Conservation (phyloP, 495 filamentous ascomycete species). For the Penicillium angulare region DNA sequence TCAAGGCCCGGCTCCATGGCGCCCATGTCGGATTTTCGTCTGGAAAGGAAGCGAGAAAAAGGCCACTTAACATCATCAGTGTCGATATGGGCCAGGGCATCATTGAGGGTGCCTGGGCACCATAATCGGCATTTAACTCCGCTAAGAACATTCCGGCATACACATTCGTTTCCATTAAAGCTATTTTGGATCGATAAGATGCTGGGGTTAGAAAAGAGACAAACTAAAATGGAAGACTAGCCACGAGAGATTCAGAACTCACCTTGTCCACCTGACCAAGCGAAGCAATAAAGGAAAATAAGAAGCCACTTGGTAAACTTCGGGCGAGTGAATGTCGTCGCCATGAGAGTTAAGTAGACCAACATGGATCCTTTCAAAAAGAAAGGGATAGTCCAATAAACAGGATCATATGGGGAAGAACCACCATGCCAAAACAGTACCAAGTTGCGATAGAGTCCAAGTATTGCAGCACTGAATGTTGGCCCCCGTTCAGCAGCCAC, state of each 20-base stretch:
- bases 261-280: conserved; percentile 11
- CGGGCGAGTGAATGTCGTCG: conserved; percentile 5
- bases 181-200: not conserved
- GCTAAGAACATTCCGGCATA: conserved; percentile 19
- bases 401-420: conserved; percentile 4
- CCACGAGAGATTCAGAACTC: too few relatives aligned
- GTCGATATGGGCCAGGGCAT: conserved; percentile 3
- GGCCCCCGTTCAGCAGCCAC: conserved; percentile 6
- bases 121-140: conserved; percentile 12
- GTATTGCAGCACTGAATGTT: conserved; percentile 2
- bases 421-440: conserved; percentile 12
- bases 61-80: conserved; percentile 9
- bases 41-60: conserved; percentile 13
- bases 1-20: conserved; percentile 12
- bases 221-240: too few relatives aligned
- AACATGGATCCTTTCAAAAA: conserved; percentile 15
- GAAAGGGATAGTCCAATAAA: conserved; percentile 17
- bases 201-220: not conserved
- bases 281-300: conserved; percentile 12
- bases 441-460: conserved; percentile 5
- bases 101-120: conserved; percentile 5
- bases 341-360: conserved; percentile 12
- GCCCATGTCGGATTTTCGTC: conserved; percentile 12
- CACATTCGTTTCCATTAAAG: conserved; percentile 14
- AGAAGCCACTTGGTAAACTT: conserved; percentile 7